Conservation (phyloP, 2,329 filamentous ascomycete species). For the Pochonia chlamydosporia region DNA sequence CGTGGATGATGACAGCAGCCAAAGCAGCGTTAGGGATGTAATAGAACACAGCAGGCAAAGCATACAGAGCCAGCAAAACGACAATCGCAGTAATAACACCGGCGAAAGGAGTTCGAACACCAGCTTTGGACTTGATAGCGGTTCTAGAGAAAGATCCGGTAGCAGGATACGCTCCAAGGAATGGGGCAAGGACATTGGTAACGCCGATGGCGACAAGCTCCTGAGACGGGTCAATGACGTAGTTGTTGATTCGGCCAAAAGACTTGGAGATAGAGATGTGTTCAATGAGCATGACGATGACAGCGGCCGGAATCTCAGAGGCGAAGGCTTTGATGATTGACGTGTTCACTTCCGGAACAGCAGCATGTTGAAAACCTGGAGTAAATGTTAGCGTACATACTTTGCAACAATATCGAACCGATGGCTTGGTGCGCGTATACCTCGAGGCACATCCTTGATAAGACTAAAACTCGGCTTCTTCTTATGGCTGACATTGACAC, state of each 20-base stretch:
- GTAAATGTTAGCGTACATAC: background rate
- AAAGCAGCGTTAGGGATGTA: slow-evolving; percentile 77
- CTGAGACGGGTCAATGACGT: slow-evolving; percentile 73
- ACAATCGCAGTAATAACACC: slow-evolving; percentile 79
- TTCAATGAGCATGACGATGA: slow-evolving; percentile 75
- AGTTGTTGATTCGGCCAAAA: slow-evolving; percentile 75
- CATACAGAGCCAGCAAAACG: slow-evolving; percentile 80
- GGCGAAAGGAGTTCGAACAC: slow-evolving; percentile 79
- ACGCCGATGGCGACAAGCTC: slow-evolving; percentile 74
- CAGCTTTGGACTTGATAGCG: slow-evolving; percentile 91
- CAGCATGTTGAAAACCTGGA: slow-evolving; percentile 66
- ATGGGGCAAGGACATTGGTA: slow-evolving; percentile 68
- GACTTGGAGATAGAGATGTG: slow-evolving; percentile 81
- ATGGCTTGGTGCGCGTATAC: too few species aligned
- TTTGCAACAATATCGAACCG: too few species aligned
- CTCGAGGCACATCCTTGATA: slow-evolving; percentile 63
- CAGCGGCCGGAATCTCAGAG: slow-evolving; percentile 62
- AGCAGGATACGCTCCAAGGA: slow-evolving; percentile 76
- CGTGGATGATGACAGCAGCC: slow-evolving; percentile 83
- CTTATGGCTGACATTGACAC: slow-evolving; percentile 57
- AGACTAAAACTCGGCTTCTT: slow-evolving; percentile 56
- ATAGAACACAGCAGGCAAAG: slow-evolving; percentile 76
- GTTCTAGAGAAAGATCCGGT: slow-evolving; percentile 89
- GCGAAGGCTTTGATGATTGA: slow-evolving; percentile 58
- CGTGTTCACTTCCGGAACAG: slow-evolving; percentile 55